phyloP scores from a whole-genome alignment of 805 yeast genomes.

The Candida hungchunana region DNA sequence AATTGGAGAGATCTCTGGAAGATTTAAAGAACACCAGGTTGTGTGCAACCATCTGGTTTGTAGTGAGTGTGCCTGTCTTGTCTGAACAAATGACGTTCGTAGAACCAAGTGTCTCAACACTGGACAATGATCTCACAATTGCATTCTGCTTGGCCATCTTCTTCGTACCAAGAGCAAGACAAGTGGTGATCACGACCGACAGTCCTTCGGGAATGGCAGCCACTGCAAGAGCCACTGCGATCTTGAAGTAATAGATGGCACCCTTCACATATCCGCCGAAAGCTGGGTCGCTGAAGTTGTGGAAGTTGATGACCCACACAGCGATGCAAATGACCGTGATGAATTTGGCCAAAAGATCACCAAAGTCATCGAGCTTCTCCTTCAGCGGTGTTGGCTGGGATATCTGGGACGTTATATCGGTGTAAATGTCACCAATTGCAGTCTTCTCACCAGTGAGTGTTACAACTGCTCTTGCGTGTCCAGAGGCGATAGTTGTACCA shows the following conservation, averaged over 20 bases:
- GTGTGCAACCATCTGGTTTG: conserved; percentile 45
- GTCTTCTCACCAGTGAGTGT: conserved; percentile 44
- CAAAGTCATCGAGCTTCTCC: conserved; percentile 35
- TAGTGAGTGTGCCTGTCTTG: conserved; percentile 46
- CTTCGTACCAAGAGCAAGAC: conserved; percentile 44
- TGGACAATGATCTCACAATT: conserved; percentile 42
- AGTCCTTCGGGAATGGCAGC: conserved; percentile 53
- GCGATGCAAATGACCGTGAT: conserved; percentile 43
- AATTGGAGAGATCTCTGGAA: conserved; percentile 27
- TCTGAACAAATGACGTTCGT: conserved; percentile 45
- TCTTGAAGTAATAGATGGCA: conserved; percentile 47
- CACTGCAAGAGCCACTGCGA: conserved; percentile 46
- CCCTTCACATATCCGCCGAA: conserved; percentile 40
- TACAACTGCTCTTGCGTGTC: conserved; percentile 42
- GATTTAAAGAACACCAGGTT: conserved; percentile 29
- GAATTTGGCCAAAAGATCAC: conserved; percentile 38
- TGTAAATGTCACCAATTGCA: conserved; percentile 45
- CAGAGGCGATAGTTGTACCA: conserved; percentile 42
- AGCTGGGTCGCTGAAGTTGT: conserved; percentile 37
- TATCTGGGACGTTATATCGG: conserved; percentile 38
- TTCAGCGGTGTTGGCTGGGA: conserved; percentile 33
- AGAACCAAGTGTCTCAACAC: conserved; percentile 57
- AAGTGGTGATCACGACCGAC: conserved; percentile 50
- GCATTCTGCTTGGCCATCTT: conserved; percentile 46
- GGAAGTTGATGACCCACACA: conserved; percentile 41